Percentiles rank a stretch among this genome's conserved stretches.
Conservation (phyloP, 257 asterid species). For the Euphrasia confusa region DNA sequence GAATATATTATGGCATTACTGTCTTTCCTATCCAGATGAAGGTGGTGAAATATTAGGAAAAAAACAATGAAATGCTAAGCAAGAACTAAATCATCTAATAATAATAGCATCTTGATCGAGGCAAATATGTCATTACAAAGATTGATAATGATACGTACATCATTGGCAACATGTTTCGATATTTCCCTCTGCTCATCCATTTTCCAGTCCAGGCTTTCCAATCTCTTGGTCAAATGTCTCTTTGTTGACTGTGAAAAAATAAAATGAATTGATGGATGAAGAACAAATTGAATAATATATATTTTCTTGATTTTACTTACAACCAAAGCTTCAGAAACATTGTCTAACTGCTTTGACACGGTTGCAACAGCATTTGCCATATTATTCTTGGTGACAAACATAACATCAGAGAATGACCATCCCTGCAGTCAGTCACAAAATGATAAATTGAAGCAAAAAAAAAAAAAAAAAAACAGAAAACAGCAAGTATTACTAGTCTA, state of each 20-base stretch:
- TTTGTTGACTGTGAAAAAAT: conserved; percentile 53
- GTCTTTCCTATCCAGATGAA: conserved; percentile 4
- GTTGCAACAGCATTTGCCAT: conserved; percentile 80
- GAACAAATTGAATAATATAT: conserved; percentile 5
- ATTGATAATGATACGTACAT: conserved; percentile 40
- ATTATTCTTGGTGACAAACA: conserved; percentile 75
- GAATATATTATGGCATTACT: background rate
- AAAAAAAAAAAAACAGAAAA: conserved; percentile 7
- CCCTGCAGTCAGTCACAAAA: conserved; percentile 50
- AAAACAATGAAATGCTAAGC: conserved; percentile 10
- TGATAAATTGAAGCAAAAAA: conserved; percentile 15
- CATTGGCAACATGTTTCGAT: conserved; percentile 51
- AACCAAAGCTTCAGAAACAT: conserved; percentile 64
- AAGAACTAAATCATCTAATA: conserved; percentile 13
- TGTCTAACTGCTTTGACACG: conserved; percentile 73
- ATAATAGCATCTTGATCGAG: conserved; percentile 3
- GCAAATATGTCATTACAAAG: conserved; percentile 15
- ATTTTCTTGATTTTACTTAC: conserved; percentile 38
- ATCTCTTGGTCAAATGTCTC: conserved; percentile 64
- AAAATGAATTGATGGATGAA: conserved; percentile 19
- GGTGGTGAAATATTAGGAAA: background rate
- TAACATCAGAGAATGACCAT: conserved; percentile 64
- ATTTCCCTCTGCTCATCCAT: conserved; percentile 67
- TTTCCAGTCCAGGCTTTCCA: conserved; percentile 74
- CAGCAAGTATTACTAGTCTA: background rate